Evolutionary conservation across 495 filamentous ascomycete genomes (phyloP).

Genomic region (Tuber indicum): DNA sequence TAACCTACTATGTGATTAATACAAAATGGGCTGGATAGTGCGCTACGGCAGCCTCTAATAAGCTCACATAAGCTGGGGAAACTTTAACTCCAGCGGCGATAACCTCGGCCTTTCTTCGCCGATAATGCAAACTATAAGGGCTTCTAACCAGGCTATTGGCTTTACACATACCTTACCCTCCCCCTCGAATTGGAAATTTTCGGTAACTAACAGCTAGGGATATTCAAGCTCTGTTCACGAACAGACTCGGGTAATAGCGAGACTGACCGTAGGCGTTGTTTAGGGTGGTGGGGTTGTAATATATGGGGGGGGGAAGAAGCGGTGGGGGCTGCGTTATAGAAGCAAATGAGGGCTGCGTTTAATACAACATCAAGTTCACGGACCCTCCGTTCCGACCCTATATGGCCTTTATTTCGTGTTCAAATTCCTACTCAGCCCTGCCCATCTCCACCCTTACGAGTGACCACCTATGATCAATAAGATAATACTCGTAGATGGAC

Average conservation of each 20-base stretch:
- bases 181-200: not conserved
- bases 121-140: slow-evolving; percentile 20
- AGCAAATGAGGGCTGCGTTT: not conserved
- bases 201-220: not conserved
- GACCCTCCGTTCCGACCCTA: not conserved
- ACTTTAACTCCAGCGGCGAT: slow-evolving; percentile 32
- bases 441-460: not conserved
- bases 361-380: not conserved
- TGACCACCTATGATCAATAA: not conserved
- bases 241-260: not conserved
- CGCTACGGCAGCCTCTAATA: slow-evolving; percentile 15
- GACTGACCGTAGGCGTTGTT: not conserved
- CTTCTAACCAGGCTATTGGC: slow-evolving; percentile 21
- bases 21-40: not conserved
- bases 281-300: not conserved
- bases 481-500: not conserved
- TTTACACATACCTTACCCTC: slow-evolving; percentile 20
- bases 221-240: slow-evolving; percentile 35
- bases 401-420: not conserved
- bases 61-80: slow-evolving; percentile 44
- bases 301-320: not conserved
- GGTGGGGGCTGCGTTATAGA: not conserved
- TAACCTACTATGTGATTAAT: not conserved
- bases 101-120: slow-evolving; percentile 24
- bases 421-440: not conserved